These are phyloP conservation scores for Lodderomyces theae DNA, from an alignment of 1,139 yeast species.

Conservation along the genomic window DNA sequence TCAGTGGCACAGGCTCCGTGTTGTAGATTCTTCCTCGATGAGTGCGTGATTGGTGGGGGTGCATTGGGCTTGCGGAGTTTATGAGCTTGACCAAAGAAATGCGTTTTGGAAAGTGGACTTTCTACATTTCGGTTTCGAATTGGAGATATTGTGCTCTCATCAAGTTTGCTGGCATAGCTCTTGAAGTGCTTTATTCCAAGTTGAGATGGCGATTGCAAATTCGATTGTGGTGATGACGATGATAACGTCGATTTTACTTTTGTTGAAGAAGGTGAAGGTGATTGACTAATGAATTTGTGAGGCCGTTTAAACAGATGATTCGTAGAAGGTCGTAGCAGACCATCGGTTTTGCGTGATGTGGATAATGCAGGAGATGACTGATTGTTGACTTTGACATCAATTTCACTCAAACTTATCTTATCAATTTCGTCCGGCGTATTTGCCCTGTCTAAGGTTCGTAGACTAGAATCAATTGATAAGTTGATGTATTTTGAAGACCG, in stretches of 20 bases:
- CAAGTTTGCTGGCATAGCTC: slow-evolving; percentile 32
- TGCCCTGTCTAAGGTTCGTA: slow-evolving; percentile 11
- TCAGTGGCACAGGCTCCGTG: slow-evolving; percentile 11
- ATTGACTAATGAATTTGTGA: slow-evolving; percentile 45
- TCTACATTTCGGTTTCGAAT: slow-evolving; percentile 19
- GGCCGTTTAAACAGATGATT: slow-evolving; percentile 47
- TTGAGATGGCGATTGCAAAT: slow-evolving; percentile 32
- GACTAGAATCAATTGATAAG: slow-evolving; percentile 38
- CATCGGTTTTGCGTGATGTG: not conserved
- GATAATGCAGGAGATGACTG: slow-evolving; percentile 10
- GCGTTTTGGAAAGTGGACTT: slow-evolving; percentile 18
- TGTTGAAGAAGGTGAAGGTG: slow-evolving; percentile 41
- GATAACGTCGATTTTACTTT: not conserved
- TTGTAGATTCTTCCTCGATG: slow-evolving; percentile 9
- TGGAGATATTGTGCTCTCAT: slow-evolving; percentile 33
- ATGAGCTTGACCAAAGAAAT: slow-evolving; percentile 19
- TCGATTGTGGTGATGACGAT: slow-evolving; percentile 14
- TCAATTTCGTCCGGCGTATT: slow-evolving; percentile 19
- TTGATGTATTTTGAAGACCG: slow-evolving; percentile 48
- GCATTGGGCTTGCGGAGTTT: slow-evolving; percentile 14
- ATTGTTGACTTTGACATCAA: slow-evolving; percentile 20
- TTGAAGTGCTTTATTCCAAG: slow-evolving; percentile 31
- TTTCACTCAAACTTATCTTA: slow-evolving; percentile 28
- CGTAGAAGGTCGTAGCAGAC: slow-evolving; percentile 12
- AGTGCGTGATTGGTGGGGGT: slow-evolving; percentile 12